Evolutionary conservation across 2,329 filamentous ascomycete species (phyloP).

Genomic region (Paecilomyces niveus): DNA sequence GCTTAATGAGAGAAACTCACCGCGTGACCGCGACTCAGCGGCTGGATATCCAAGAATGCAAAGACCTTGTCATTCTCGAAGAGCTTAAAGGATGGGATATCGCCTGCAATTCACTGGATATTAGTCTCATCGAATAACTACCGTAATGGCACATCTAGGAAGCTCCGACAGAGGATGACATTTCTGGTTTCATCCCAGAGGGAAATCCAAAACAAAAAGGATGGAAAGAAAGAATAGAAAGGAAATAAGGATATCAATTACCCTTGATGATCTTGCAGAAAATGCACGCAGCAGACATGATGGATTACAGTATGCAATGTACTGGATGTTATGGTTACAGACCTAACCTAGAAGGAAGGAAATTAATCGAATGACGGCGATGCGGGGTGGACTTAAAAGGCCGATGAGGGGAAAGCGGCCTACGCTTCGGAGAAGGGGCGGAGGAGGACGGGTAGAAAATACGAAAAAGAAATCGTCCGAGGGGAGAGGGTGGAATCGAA

Average conservation of each 20-base stretch:
- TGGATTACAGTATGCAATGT: constrained; percentile 2
- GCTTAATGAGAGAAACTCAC: constrained; percentile 48
- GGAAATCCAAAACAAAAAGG: not conserved
- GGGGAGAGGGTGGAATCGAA: constrained; percentile 21
- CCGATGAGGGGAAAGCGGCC: constrained; percentile 3
- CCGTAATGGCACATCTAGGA: not conserved
- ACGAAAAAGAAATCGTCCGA: constrained; percentile 5
- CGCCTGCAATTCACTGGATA: constrained; percentile 50
- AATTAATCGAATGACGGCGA: constrained; percentile 9
- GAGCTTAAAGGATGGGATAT: constrained; percentile 95
- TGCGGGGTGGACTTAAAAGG: constrained; percentile 10
- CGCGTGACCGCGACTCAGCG: constrained; percentile 79
- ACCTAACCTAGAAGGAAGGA: not conserved
- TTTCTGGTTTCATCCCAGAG: not conserved
- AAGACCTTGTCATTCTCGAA: constrained; percentile 89
- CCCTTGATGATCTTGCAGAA: constrained; percentile 99
- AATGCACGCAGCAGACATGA: constrained; percentile 60
- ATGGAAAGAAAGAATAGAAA: constrained; percentile 1
- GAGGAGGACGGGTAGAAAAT: constrained; percentile 2
- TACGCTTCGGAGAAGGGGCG: constrained; percentile 1
- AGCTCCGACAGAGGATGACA: not conserved
- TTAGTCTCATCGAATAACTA: not conserved
- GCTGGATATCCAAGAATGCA: constrained; percentile 94
- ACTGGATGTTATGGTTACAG: not conserved
- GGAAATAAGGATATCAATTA: constrained; percentile 18